These are phyloP conservation scores for Didymellaceae sp. DNA, from an alignment of 2,329 filamentous ascomycete species.

Conservation along the genomic window DNA sequence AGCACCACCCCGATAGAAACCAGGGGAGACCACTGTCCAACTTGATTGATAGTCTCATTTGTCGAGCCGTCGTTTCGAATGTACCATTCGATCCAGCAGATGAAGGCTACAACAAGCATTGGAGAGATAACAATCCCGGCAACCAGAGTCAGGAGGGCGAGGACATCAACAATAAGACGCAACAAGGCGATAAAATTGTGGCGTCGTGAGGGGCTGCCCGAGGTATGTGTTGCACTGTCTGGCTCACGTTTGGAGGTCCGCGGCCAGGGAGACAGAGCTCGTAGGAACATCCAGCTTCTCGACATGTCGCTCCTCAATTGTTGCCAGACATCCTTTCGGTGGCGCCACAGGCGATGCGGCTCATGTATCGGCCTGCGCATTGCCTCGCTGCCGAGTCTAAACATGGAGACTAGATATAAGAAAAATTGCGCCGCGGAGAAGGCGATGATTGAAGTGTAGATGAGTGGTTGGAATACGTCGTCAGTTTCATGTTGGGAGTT, in stretches of 20 bases:
- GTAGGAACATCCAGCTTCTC: not conserved
- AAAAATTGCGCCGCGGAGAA: slow-evolving; percentile 18
- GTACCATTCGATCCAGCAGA: slow-evolving; percentile 23
- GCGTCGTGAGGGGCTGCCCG: not conserved
- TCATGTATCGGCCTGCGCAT: slow-evolving; percentile 13
- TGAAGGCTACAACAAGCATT: slow-evolving; percentile 16
- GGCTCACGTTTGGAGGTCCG: not conserved
- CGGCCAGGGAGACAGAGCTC: not conserved
- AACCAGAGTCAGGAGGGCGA: slow-evolving; percentile 8
- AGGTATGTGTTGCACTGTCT: not conserved
- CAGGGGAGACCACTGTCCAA: slow-evolving; percentile 17
- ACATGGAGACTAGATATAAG: slow-evolving; percentile 9
- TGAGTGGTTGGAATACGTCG: slow-evolving; percentile 13
- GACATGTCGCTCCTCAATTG: slow-evolving; percentile 6
- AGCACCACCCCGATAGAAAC: slow-evolving; percentile 10
- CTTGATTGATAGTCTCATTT: slow-evolving; percentile 16
- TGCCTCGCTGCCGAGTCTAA: slow-evolving; percentile 14
- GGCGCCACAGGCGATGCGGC: slow-evolving; percentile 10
- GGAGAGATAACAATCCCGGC: slow-evolving; percentile 11
- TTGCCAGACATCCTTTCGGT: not conserved
- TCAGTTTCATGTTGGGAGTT: not conserved
- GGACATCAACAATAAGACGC: not conserved
- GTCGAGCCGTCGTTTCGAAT: slow-evolving; percentile 20
- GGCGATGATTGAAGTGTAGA: slow-evolving; percentile 13
- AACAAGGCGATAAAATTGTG: not conserved